A percentile compares a stretch with the other conserved stretches of the same genome.
Evolutionary conservation across 2,329 filamentous ascomycete species (phyloP).

Genomic region (Sporothrix euskadiensis): DNA sequence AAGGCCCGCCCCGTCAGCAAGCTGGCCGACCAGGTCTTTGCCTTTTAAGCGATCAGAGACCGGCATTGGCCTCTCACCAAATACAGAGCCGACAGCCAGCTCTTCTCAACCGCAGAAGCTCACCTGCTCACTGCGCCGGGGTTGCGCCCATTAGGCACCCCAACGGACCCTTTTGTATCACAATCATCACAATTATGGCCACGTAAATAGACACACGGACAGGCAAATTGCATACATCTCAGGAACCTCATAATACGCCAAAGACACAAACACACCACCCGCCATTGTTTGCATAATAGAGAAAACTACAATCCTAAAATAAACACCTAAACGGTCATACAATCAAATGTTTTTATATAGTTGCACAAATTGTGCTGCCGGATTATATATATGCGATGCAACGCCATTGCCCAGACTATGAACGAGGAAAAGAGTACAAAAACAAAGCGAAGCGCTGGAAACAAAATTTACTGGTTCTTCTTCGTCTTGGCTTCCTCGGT

Average conservation of each 20-base stretch:
- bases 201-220: slow-evolving; percentile 2
- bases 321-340: not conserved
- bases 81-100: not conserved
- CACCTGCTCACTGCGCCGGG: not conserved
- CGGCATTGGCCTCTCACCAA: not conserved
- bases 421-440: not conserved
- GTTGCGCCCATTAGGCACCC: not conserved
- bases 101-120: not conserved
- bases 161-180: not conserved
- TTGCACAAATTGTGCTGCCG: not conserved
- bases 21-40: slow-evolving; percentile 96
- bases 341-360: not conserved
- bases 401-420: not conserved
- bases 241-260: not conserved
- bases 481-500: slow-evolving; percentile 32
- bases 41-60: slow-evolving; percentile 59
- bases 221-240: not conserved
- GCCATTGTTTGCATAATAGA: not conserved
- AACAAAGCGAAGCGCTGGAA: not conserved
- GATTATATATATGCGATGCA: not conserved
- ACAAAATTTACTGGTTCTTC: slow-evolving; percentile 30
- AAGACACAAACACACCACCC: not conserved
- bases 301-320: not conserved
- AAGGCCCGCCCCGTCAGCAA: slow-evolving; percentile 96
- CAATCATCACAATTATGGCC: not conserved